These are phyloP conservation scores for Talaromyces sp. DNA, from an alignment of 2,329 filamentous ascomycete genomes.

Conservation along the genomic window DNA sequence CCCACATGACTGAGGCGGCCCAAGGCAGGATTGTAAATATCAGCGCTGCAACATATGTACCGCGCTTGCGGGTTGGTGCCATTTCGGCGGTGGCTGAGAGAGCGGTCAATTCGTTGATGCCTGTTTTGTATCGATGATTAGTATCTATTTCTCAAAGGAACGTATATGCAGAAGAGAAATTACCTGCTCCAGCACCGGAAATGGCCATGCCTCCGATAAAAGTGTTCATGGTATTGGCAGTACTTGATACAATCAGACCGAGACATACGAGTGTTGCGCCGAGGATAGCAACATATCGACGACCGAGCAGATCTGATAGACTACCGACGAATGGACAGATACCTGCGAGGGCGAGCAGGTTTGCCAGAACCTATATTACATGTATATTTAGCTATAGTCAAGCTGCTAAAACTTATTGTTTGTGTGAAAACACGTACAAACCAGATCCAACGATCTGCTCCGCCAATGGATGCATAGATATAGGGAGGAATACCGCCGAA, in stretches of 20 bases:
- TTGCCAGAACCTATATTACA: slow-evolving; percentile 43
- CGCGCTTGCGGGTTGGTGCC: slow-evolving; percentile 64
- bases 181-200: slow-evolving; percentile 59
- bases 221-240: slow-evolving; percentile 58
- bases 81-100: slow-evolving; percentile 67
- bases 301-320: slow-evolving; percentile 63
- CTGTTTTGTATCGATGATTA: slow-evolving; percentile 29
- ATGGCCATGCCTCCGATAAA: slow-evolving; percentile 63
- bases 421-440: slow-evolving; percentile 41
- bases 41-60: slow-evolving; percentile 60
- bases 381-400: slow-evolving; percentile 9
- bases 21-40: slow-evolving; percentile 64
- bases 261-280: slow-evolving; percentile 56
- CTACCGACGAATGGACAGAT: slow-evolving; percentile 65
- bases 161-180: neutral
- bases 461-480: slow-evolving; percentile 62
- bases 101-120: slow-evolving; percentile 67
- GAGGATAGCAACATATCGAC: slow-evolving; percentile 58
- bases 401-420: neutral
- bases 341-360: slow-evolving; percentile 56
- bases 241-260: slow-evolving; percentile 60
- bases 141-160: neutral
- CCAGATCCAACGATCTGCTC: slow-evolving; percentile 62
- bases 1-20: slow-evolving; percentile 61
- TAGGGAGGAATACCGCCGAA: slow-evolving; percentile 54